Evolutionary conservation across 2,329 filamentous ascomycete genomes (phyloP).

Genomic region (Cercospora berteroae): DNA sequence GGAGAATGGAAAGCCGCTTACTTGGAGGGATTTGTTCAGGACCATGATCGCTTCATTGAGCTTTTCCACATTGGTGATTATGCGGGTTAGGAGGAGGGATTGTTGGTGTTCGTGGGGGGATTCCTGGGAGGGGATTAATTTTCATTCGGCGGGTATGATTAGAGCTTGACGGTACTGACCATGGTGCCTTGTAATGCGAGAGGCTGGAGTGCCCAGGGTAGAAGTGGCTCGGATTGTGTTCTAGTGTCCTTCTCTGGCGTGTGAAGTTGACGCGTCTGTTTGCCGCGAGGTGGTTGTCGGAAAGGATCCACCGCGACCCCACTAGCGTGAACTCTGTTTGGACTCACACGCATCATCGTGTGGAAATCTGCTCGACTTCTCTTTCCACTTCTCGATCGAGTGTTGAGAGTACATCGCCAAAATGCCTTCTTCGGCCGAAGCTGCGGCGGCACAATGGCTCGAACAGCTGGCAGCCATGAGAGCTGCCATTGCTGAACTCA

Average conservation of each 20-base stretch:
- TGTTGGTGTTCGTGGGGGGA: constrained; percentile 98
- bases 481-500: constrained; percentile 73
- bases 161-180: no score
- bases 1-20: no score
- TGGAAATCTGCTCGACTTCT: not conserved
- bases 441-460: constrained; percentile 61
- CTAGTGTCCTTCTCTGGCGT: not conserved
- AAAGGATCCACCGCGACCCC: not conserved
- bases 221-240: not conserved
- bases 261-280: not conserved
- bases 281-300: not conserved
- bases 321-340: not conserved
- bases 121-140: constrained; percentile 56
- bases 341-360: constrained; percentile 13
- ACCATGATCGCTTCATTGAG: constrained; percentile 91
- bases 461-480: constrained; percentile 83
- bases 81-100: constrained; percentile 85
- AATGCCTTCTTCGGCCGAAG: constrained; percentile 24
- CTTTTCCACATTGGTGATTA: constrained; percentile 98
- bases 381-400: not conserved
- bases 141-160: not conserved
- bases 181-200: not conserved
- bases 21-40: constrained; percentile 88
- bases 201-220: not conserved
- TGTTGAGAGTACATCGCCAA: not conserved